Base-by-base conservation (phyloP, 352 stramenopile genomes). In the Globisporangium yorkense region DNA sequence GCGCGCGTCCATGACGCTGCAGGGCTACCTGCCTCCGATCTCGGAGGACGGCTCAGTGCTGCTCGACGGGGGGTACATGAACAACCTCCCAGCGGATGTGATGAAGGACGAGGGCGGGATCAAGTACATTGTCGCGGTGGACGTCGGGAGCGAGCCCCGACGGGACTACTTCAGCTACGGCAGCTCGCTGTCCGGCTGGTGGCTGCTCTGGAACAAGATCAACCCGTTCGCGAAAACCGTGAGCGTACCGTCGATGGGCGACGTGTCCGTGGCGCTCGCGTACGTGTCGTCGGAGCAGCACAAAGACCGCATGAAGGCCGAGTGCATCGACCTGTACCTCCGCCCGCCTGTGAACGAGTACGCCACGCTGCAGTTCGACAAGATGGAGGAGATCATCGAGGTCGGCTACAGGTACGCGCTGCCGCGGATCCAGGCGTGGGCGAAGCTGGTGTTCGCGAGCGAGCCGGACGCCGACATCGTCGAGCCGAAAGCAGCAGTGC, bases 61-160 rank as follows among this genome's bases (percentile, higher is more conserved):
- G 8, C 51, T 96, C 21, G 92, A 97, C 43, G 92, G 92, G 20
- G 90, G 89, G 0, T 98, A 98, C 66, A 92, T 97, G 70, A 97
- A 97, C 72, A 97, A 97, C 57, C 66, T 98, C 12, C 91, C 92
- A 3, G 90, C 84, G 1, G 89, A 97, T 62, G 79, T 97, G 35
- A 97, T 97, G 77, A 87, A 90, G 56, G 82, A 94, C 41, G 80
- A 96, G 63, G 77, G 84, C 5, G 87, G 87, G 8, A 92, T 96
- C 55, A 88, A 92, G 57, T 93, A 91, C 53, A 88, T 97, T 45
- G 74, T 97, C 29, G 91, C 88, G 4, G 87, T 97, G 2, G 88
- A 97, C 68, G 89, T 97, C 13, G 86, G 84, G 29, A 92, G 85
- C 40, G 85, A 95, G 37, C 74, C 78, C 2, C 71, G 80, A 2